Evolutionary conservation across 2,329 filamentous ascomycete species (phyloP).

Genomic region (Leptosphaerulina australis): DNA sequence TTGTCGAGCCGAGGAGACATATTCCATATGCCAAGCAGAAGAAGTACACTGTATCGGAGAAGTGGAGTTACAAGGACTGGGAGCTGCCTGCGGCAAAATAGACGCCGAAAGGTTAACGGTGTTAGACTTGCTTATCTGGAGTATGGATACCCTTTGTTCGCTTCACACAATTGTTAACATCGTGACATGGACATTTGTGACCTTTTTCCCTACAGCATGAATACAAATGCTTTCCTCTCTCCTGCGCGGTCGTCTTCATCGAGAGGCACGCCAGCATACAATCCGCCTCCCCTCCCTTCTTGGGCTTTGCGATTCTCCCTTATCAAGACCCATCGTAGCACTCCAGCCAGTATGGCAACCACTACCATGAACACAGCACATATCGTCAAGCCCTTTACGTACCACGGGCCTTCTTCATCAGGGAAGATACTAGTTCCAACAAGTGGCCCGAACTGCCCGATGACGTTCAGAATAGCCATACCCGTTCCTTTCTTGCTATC

Average conservation of each 20-base stretch:
- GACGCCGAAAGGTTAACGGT: background rate
- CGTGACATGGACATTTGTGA: too few relatives aligned
- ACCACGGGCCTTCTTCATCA: constrained; percentile 56
- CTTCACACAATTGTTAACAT: background rate
- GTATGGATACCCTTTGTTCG: background rate
- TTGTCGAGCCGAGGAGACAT: constrained; percentile 80
- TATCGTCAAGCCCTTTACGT: constrained; percentile 56
- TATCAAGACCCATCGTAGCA: constrained; percentile 51
- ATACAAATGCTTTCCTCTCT: constrained; percentile 32
- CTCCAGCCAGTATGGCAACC: constrained; percentile 52
- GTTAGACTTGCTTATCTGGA: background rate
- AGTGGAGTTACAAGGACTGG: constrained; percentile 98
- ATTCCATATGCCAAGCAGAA: constrained; percentile 82
- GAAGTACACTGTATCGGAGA: constrained; percentile 84
- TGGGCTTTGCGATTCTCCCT: constrained; percentile 34
- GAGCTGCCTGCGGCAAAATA: constrained; percentile 52
- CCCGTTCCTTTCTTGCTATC: constrained; percentile 74
- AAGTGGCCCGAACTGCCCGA: constrained; percentile 79
- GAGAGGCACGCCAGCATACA: constrained; percentile 38
- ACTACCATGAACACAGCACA: constrained; percentile 59
- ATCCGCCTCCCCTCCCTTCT: constrained; percentile 13
- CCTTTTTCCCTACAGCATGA: constrained; percentile 37
- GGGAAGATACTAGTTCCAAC: constrained; percentile 63
- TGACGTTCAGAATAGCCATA: constrained; percentile 78
- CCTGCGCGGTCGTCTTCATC: constrained; percentile 26